Base-by-base conservation (phyloP, 2,329 filamentous ascomycete species). In the Ascochyta viciae-villosae region DNA sequence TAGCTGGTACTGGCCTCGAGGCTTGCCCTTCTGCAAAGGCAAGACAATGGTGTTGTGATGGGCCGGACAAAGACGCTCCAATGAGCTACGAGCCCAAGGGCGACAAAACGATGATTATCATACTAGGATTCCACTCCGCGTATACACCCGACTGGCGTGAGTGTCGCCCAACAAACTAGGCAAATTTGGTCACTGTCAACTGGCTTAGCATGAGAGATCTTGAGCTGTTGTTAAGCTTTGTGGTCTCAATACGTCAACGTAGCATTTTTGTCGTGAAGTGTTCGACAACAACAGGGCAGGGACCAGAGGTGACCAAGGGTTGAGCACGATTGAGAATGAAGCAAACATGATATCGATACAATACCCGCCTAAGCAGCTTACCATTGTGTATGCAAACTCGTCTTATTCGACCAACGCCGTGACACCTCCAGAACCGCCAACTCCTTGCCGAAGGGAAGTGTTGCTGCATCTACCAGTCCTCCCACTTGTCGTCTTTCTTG, bases 401-500 rank as follows among this genome's bases (percentile, higher is more conserved):
- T 23, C 24, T 9, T 41, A 9, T 35, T 50, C 35, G 34, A 22
- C 16, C 38, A 48, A 48, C 47, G 45, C 52, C 51, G 27, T 31
- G 41, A 55, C 50, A 26, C 53, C 41, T 44, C 23, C 16, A 16
- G 7, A 42, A 23, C 29, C 31, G 42, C 42, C 37, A 38, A 45
- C 39, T 41, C 29, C 46, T 33, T 34, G 26, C 12, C 27, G 15
- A 22, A 19, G 13, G 24, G 10, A 34, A 16, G 4, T 33, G 1
- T 16, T 31, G 8, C 27, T 34, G 35, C 40, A 41, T 53, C 61
- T 72, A 82, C 80, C 80, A 82, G 46, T 86, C 83, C 46, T 83
- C 81, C 85, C 85, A 87, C 19, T 75, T 77, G 50, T 84, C 83
- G 52, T 87, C 85, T 58, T 85, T 81, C 56, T 80, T 80, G 65